These are phyloP conservation scores for Fistulina hepatica DNA, from an alignment of 1,284 basidiomycete species.

Conservation along the genomic window DNA sequence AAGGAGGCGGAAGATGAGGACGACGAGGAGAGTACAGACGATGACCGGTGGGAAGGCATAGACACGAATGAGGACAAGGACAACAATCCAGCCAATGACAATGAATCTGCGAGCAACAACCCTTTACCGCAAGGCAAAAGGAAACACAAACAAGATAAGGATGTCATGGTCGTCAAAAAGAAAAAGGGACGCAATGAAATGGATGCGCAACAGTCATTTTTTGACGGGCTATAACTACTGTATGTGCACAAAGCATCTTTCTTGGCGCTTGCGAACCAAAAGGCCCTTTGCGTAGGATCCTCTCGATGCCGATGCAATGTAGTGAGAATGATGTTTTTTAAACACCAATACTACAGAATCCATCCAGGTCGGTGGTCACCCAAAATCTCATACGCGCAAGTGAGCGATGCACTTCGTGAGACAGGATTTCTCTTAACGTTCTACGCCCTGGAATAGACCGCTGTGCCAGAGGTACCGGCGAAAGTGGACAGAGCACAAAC, in stretches of 20 bases:
- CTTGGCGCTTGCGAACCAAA: slow-evolving; percentile 44
- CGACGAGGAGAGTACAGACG: slow-evolving; percentile 24
- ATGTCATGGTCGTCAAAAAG: slow-evolving; percentile 35
- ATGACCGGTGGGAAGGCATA: slow-evolving; percentile 21
- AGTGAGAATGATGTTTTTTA: too few relatives aligned
- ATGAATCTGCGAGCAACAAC: slow-evolving; percentile 23
- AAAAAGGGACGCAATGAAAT: slow-evolving; percentile 50
- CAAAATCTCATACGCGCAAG: too few relatives aligned
- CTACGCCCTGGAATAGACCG: too few relatives aligned
- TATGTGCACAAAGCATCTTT: too few relatives aligned
- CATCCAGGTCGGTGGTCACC: too few relatives aligned
- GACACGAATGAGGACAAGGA: background rate
- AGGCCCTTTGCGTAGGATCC: too few relatives aligned
- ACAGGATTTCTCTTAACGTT: too few relatives aligned
- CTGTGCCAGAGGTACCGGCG: too few relatives aligned
- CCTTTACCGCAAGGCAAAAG: slow-evolving; percentile 36
- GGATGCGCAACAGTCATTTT: slow-evolving; percentile 52
- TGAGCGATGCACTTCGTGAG: too few relatives aligned
- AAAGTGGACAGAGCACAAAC: too few relatives aligned
- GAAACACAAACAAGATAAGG: slow-evolving; percentile 45
- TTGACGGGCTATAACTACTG: slow-evolving; percentile 44
- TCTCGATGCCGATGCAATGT: too few relatives aligned
- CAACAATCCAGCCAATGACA: background rate
- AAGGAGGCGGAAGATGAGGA: slow-evolving; percentile 26
- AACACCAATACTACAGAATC: too few relatives aligned